phyloP scores from a whole-genome alignment of 805 yeast species.

The Teunomyces lycoperdinae region DNA sequence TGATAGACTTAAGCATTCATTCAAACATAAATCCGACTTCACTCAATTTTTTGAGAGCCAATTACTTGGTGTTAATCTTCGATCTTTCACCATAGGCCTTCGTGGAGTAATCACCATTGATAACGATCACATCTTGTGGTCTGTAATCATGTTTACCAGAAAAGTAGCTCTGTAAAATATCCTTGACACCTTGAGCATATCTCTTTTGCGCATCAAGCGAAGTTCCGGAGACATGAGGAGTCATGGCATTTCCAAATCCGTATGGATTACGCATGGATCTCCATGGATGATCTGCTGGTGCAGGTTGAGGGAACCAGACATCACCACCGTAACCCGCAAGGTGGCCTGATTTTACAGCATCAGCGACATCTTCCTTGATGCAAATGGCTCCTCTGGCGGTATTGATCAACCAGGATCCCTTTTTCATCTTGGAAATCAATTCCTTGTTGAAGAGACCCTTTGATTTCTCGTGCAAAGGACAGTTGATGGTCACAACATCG shows the following conservation, averaged over 20 bases:
- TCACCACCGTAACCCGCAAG: conserved; percentile 82
- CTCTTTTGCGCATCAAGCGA: conserved; percentile 77
- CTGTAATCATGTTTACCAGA: conserved; percentile 62
- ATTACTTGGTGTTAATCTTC: conserved; percentile 1
- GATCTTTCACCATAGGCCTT: conserved; percentile 60
- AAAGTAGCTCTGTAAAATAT: conserved; percentile 62
- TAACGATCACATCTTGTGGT: conserved; percentile 72
- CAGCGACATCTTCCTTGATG: conserved; percentile 71
- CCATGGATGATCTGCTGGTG: conserved; percentile 78
- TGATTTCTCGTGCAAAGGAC: conserved; percentile 73
- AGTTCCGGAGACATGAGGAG: conserved; percentile 79
- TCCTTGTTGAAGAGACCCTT: conserved; percentile 66
- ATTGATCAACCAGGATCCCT: conserved; percentile 15
- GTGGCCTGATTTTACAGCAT: conserved; percentile 65
- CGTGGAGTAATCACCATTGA: conserved; percentile 70
- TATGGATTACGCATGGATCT: conserved; percentile 60
- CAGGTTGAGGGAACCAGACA: conserved; percentile 85
- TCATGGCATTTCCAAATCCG: conserved; percentile 82
- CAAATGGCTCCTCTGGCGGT: conserved; percentile 61
- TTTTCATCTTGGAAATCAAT: conserved; percentile 47
- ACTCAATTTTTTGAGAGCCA: background rate
- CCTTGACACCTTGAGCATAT: conserved; percentile 67
- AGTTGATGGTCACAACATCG: conserved; percentile 73
- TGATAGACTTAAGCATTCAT: background rate
- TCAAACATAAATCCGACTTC: conserved; percentile 1